These are phyloP conservation scores for Trifolium subterraneum DNA, from an alignment of 306 rosid genomes.

Conservation along the genomic window DNA sequence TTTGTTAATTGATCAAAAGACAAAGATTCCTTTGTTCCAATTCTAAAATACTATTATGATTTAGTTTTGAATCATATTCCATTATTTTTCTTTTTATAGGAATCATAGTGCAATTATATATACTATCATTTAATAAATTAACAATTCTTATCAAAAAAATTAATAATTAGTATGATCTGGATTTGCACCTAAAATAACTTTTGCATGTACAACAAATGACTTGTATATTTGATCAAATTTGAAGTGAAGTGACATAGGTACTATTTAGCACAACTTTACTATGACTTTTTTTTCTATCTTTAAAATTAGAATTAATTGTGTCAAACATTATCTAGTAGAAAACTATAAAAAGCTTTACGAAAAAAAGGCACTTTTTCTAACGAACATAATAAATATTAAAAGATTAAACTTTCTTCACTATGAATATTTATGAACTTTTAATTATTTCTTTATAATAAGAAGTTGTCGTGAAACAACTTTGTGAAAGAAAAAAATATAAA, in stretches of 20 bases:
- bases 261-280: background rate
- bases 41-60: constrained; percentile 16
- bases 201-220: background rate
- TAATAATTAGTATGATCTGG: constrained; percentile 19
- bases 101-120: constrained; percentile 27
- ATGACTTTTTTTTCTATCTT: background rate
- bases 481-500: no score
- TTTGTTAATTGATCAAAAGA: constrained; percentile 49
- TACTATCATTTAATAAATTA: background rate
- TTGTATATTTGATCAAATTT: background rate
- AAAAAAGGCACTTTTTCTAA: no score
- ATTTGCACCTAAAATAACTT: background rate
- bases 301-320: background rate
- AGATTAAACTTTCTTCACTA: no score
- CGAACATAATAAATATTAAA: no score
- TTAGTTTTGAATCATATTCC: constrained; percentile 43
- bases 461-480: no score
- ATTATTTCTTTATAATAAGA: no score
- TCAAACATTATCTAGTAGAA: background rate
- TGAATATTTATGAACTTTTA: no score
- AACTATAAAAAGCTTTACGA: no score
- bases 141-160: background rate
- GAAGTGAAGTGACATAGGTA: background rate
- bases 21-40: constrained; percentile 62
- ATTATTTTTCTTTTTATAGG: constrained; percentile 1